phyloP scores from a whole-genome alignment of 331 rosid species.

The Dryas integrifolia region DNA sequence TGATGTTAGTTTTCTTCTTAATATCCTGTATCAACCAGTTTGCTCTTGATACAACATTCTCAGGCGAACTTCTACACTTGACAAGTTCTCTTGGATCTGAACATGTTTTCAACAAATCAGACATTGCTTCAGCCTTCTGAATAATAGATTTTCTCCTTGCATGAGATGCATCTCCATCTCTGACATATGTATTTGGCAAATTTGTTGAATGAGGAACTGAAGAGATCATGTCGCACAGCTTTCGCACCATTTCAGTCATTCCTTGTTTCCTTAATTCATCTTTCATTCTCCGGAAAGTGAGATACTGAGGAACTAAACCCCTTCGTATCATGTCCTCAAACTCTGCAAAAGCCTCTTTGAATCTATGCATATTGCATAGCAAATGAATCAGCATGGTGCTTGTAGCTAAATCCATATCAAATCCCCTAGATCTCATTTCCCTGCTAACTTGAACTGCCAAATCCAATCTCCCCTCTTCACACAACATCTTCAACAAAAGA shows the following conservation, averaged over 20 bases:
- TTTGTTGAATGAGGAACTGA: slow-evolving; percentile 66
- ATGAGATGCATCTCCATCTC: slow-evolving; percentile 39
- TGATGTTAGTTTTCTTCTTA: slow-evolving; percentile 33
- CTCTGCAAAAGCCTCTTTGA: slow-evolving; percentile 65
- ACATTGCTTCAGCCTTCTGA: slow-evolving; percentile 66
- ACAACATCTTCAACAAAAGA: slow-evolving; percentile 82
- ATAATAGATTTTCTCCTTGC: slow-evolving; percentile 60
- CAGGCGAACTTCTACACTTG: slow-evolving; percentile 41
- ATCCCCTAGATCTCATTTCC: slow-evolving; percentile 78
- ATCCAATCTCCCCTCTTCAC: slow-evolving; percentile 70
- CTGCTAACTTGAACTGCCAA: slow-evolving; percentile 73
- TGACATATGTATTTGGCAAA: slow-evolving; percentile 61
- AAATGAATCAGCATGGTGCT: slow-evolving; percentile 78
- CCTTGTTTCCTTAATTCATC: slow-evolving; percentile 57
- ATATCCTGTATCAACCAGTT: slow-evolving; percentile 50
- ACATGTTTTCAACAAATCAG: slow-evolving; percentile 60
- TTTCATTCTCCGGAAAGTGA: slow-evolving; percentile 67
- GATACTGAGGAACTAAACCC: slow-evolving; percentile 80
- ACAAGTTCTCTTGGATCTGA: slow-evolving; percentile 60
- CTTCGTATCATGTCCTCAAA: slow-evolving; percentile 77
- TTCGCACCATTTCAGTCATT: slow-evolving; percentile 57
- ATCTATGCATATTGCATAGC: slow-evolving; percentile 68
- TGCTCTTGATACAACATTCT: slow-evolving; percentile 42
- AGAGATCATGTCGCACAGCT: slow-evolving; percentile 63
- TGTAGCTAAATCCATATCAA: slow-evolving; percentile 76